Conservation (phyloP, 1,139 yeast species). For the Saccharomycopsis hybrid region DNA sequence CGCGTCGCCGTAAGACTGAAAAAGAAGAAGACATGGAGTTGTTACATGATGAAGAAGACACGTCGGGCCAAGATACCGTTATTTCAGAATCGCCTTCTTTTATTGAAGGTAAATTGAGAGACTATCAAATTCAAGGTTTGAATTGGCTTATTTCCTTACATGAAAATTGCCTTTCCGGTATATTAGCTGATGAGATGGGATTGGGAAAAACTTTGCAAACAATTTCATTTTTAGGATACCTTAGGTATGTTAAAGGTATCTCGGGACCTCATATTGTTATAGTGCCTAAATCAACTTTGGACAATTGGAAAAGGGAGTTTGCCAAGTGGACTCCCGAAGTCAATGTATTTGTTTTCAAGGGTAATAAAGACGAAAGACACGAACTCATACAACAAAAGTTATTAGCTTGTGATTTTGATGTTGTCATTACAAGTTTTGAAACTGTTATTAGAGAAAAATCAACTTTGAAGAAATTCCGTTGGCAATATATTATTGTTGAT, state of each 20-base stretch:
- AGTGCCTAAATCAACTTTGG: constrained; percentile 92
- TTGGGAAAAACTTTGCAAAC: constrained; percentile 93
- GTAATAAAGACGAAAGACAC: constrained; percentile 72
- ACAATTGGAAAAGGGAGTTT: constrained; percentile 94
- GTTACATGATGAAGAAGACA: constrained; percentile 65
- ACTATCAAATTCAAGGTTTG: constrained; percentile 83
- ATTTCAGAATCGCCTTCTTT: constrained; percentile 79
- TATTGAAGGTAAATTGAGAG: constrained; percentile 63
- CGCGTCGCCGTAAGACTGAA: constrained; percentile 64
- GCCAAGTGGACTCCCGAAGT: constrained; percentile 97
- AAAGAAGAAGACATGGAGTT: constrained; percentile 91
- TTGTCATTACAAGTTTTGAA: constrained; percentile 84
- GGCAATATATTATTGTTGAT: constrained; percentile 94
- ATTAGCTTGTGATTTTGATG: constrained; percentile 76
- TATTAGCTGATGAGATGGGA: constrained; percentile 98
- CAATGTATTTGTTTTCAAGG: constrained; percentile 76
- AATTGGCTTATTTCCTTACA: constrained; percentile 85
- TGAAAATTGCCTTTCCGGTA: constrained; percentile 80
- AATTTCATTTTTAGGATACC: constrained; percentile 81
- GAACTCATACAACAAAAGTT: constrained; percentile 53
- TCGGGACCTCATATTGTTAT: constrained; percentile 88
- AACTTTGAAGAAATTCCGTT: constrained; percentile 69
- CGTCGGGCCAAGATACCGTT: constrained; percentile 39
- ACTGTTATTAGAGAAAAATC: constrained; percentile 87
- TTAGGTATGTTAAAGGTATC: constrained; percentile 69